A percentile compares a stretch with the other conserved stretches of the same genome.
These are phyloP conservation scores for Cercospora zeae-maydis DNA, from an alignment of 2,329 filamentous ascomycete species.

Conservation along the genomic window DNA sequence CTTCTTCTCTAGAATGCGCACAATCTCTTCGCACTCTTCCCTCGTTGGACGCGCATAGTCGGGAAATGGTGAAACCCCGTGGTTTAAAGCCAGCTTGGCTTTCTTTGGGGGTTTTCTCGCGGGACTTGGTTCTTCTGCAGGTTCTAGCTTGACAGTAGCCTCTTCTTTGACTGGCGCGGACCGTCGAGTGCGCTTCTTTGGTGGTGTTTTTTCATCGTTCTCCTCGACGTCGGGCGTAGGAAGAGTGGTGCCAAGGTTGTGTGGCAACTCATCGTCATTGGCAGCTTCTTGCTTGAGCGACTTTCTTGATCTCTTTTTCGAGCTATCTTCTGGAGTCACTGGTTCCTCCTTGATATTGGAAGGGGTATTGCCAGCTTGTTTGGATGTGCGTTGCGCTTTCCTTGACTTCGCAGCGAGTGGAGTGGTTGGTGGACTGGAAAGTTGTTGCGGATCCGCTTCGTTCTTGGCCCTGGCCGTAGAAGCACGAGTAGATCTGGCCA, in stretches of 20 bases:
- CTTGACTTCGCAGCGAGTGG: constrained; percentile 34
- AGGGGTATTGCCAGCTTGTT: constrained; percentile 17
- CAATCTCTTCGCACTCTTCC: constrained; percentile 67
- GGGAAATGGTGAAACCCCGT: constrained; percentile 62
- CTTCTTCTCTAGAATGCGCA: constrained; percentile 58
- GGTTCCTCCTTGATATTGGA: constrained; percentile 3
- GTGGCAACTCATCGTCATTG: constrained; percentile 51
- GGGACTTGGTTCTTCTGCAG: constrained; percentile 14
- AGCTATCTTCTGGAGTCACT: constrained; percentile 20
- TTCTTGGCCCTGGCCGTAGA: constrained; percentile 20
- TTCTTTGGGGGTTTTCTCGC: constrained; percentile 41
- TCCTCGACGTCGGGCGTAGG: constrained; percentile 32
- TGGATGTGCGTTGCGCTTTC: constrained; percentile 26
- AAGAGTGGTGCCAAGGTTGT: constrained; percentile 50
- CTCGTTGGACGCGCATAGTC: constrained; percentile 61
- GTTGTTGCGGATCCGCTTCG: constrained; percentile 35
- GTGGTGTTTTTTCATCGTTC: constrained; percentile 24
- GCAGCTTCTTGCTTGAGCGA: constrained; percentile 37
- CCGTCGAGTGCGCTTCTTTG: constrained; percentile 30
- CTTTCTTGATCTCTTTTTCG: constrained; percentile 40
- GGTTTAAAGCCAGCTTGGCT: constrained; percentile 45
- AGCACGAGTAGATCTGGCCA: constrained; percentile 31
- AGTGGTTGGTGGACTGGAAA: constrained; percentile 45
- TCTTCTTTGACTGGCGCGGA: constrained; percentile 14
- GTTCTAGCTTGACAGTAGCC: constrained; percentile 10